phyloP scores from a whole-genome alignment of 2,329 filamentous ascomycete species.

The Verticillium isaacii region DNA sequence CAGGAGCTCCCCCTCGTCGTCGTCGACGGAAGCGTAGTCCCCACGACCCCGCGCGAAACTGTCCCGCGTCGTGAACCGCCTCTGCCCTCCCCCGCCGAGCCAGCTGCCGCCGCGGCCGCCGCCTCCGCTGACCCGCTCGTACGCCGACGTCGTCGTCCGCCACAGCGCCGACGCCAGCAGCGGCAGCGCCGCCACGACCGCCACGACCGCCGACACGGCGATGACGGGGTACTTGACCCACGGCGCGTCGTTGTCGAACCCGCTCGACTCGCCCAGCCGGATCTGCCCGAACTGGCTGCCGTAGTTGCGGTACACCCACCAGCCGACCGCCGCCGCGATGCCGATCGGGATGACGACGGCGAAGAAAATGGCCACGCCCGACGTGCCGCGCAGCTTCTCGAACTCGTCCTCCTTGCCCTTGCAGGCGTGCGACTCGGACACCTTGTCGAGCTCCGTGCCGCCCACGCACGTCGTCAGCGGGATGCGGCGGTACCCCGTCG shows the following conservation, averaged over 20 bases:
- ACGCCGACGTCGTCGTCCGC: constrained; percentile 53
- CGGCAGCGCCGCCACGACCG: constrained; percentile 59
- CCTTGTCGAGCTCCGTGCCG: constrained; percentile 70
- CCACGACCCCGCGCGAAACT: constrained; percentile 82
- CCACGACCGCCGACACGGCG: constrained; percentile 59
- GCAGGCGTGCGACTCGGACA: constrained; percentile 58
- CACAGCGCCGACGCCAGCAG: constrained; percentile 69
- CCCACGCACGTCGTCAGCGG: constrained; percentile 82
- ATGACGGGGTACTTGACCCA: constrained; percentile 82
- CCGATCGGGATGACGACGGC: constrained; percentile 73
- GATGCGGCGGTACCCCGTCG: constrained; percentile 84
- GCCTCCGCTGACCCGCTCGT: constrained; percentile 45
- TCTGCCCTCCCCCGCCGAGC: constrained; percentile 48
- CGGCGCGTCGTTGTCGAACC: constrained; percentile 65
- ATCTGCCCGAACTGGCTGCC: constrained; percentile 89
- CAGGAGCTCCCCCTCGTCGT: constrained; percentile 90
- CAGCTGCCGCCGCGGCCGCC: constrained; percentile 40
- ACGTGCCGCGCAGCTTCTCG: constrained; percentile 62
- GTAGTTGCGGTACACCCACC: constrained; percentile 82
- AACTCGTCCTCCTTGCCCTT: constrained; percentile 79
- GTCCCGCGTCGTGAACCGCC: constrained; percentile 80
- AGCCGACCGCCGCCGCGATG: constrained; percentile 68
- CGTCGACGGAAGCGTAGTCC: constrained; percentile 86
- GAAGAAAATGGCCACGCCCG: constrained; percentile 76
- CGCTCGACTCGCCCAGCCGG: constrained; percentile 67